Evolutionary conservation across 768 basidiomycete genomes (phyloP).

Genomic region (Leccinellum luteum): DNA sequence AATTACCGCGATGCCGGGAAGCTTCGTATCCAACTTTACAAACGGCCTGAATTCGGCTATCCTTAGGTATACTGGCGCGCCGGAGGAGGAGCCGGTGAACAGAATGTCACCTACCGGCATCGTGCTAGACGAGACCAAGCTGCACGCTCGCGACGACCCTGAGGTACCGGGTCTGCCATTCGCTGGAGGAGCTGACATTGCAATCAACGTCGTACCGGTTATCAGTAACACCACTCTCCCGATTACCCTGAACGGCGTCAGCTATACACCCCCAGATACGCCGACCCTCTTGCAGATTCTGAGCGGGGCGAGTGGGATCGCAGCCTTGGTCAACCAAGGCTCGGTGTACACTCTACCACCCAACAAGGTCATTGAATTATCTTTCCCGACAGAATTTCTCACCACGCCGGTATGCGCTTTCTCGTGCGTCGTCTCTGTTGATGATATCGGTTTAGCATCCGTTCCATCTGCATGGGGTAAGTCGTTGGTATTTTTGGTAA

Average conservation of each 20-base stretch:
- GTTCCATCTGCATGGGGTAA: conserved; percentile 47
- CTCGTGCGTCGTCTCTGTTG: neutral
- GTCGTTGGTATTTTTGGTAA: conserved; percentile 4
- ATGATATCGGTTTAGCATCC: conserved; percentile 33
- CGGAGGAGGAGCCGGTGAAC: conserved; percentile 31
- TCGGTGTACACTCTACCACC: conserved; percentile 42
- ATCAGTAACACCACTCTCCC: conserved; percentile 26
- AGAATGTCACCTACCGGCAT: neutral
- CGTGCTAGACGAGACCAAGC: conserved; percentile 37
- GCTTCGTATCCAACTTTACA: conserved; percentile 16
- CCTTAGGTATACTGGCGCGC: conserved; percentile 41
- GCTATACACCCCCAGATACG: conserved; percentile 34
- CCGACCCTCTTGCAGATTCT: conserved; percentile 48
- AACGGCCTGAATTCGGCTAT: conserved; percentile 42
- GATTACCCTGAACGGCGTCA: conserved; percentile 34
- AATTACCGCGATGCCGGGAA: conserved; percentile 37
- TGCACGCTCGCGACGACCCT: conserved; percentile 32
- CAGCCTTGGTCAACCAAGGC: conserved; percentile 37
- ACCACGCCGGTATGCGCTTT: conserved; percentile 29
- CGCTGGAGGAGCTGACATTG: conserved; percentile 41
- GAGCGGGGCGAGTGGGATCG: conserved; percentile 35
- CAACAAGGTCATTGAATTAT: conserved; percentile 46
- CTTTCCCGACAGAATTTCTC: conserved; percentile 7
- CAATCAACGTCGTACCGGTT: conserved; percentile 33
- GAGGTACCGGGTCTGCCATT: conserved; percentile 33